Conservation (phyloP, 2,329 filamentous ascomycete species). For the Fusarium coicis region DNA sequence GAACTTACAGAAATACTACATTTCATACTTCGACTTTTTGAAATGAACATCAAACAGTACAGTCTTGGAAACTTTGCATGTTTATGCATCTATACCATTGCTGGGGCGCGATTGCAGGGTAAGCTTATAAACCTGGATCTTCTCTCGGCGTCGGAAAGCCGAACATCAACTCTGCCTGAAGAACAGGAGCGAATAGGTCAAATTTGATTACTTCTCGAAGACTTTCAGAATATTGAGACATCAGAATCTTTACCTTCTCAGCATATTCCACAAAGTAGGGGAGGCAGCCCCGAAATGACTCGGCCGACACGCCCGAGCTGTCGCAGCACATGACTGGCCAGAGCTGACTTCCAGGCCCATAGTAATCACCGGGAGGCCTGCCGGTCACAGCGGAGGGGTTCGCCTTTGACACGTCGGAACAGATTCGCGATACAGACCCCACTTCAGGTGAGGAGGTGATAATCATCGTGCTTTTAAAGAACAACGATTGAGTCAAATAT, state of each 20-base stretch:
- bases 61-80: not conserved
- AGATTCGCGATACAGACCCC: slow-evolving; percentile 27
- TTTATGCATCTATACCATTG: fast-evolving
- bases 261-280: not conserved
- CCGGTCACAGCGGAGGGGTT: slow-evolving; percentile 13
- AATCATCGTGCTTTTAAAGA: slow-evolving; percentile 18
- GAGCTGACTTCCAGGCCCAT: fast-evolving
- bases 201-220: not conserved
- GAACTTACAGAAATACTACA: too few relatives aligned
- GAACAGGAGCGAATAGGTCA: not conserved
- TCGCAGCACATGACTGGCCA: not conserved
- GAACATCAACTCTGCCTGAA: not conserved
- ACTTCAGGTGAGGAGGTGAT: slow-evolving; percentile 29
- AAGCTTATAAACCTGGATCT: not conserved
- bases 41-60: not conserved
- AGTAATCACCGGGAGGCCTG: not conserved
- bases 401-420: slow-evolving; percentile 18
- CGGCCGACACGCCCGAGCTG: slow-evolving; percentile 2
- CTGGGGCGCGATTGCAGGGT: not conserved
- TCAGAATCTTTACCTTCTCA: not conserved
- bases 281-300: not conserved
- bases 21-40: fast-evolving
- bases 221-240: not conserved
- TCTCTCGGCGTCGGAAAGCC: too few relatives aligned
- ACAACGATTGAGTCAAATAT: not conserved